Conservation (phyloP, 768 basidiomycete species). For the Mycena leptocephala region DNA sequence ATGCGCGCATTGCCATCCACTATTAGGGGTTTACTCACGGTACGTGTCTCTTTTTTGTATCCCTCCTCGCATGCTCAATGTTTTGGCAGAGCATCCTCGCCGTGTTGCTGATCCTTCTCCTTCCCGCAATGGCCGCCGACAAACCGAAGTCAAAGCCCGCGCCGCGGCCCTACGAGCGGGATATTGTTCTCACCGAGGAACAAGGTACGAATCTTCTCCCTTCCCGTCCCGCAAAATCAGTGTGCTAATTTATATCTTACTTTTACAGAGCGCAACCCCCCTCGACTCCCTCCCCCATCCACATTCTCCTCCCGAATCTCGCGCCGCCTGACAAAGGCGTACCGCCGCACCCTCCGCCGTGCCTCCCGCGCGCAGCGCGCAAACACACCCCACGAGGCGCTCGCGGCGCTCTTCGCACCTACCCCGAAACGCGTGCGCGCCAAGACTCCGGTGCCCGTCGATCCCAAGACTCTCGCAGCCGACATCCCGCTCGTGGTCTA, state of each 20-base stretch:
- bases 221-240: background rate
- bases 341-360: slow-evolving; percentile 13
- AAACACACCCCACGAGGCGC: background rate
- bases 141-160: background rate
- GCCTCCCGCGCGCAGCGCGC: slow-evolving; percentile 1
- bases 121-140: background rate
- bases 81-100: slow-evolving; percentile 13
- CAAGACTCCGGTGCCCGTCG: background rate
- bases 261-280: background rate
- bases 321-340: background rate
- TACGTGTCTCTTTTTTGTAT: background rate
- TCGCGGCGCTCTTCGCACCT: slow-evolving; percentile 1
- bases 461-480: slow-evolving; percentile 5
- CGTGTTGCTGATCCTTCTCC: background rate
- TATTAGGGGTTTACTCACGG: background rate
- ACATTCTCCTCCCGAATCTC: background rate
- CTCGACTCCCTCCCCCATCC: background rate
- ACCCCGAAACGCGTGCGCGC: background rate
- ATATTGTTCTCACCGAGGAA: slow-evolving; percentile 7
- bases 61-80: background rate
- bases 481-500: background rate
- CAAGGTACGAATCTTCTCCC: background rate
- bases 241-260: background rate
- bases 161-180: background rate
- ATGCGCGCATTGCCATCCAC: background rate